Evolutionary conservation across 139 green algal genomes (phyloP).

Genomic region (Volvox africanus): DNA sequence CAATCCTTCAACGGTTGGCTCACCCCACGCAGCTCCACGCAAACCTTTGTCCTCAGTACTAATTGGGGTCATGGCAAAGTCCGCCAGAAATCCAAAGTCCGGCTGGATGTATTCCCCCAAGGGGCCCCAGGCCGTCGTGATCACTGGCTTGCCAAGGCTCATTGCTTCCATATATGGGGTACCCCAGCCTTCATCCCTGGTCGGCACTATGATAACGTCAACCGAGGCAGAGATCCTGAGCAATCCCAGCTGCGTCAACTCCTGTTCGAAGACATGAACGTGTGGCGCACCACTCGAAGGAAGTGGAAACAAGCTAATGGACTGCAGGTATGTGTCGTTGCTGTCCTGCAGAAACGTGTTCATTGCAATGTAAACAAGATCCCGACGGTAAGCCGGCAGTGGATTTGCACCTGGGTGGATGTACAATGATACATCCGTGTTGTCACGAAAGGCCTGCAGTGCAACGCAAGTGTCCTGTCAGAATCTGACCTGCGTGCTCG

Average conservation of each 20-base stretch:
- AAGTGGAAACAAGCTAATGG: background rate
- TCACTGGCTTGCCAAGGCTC: slow-evolving; percentile 70
- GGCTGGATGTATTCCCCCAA: slow-evolving; percentile 59
- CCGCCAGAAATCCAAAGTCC: slow-evolving; percentile 6
- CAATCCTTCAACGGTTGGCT: slow-evolving; percentile 1
- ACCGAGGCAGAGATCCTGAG: background rate
- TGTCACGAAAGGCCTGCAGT: background rate
- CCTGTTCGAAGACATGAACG: slow-evolving; percentile 31
- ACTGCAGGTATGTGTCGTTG: background rate
- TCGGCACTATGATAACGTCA: slow-evolving; percentile 76
- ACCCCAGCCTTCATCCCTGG: slow-evolving; percentile 76
- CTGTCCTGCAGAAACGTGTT: background rate
- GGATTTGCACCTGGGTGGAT: background rate
- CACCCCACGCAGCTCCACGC: slow-evolving; percentile 24
- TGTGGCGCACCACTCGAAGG: slow-evolving; percentile 28
- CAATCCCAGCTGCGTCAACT: background rate
- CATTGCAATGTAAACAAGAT: background rate
- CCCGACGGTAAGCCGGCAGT: background rate
- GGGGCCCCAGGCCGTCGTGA: slow-evolving; percentile 74
- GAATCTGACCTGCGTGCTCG: no score
- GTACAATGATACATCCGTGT: background rate
- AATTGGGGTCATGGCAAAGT: background rate
- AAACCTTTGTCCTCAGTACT: slow-evolving; percentile 35
- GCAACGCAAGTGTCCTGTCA: no score
- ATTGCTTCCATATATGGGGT: slow-evolving; percentile 79